Evolutionary conservation across 192 early-diverging fungal species (phyloP), one percentile per base, ranked within the genome.

Genomic region (Gaertneriomyces sp.): DNA sequence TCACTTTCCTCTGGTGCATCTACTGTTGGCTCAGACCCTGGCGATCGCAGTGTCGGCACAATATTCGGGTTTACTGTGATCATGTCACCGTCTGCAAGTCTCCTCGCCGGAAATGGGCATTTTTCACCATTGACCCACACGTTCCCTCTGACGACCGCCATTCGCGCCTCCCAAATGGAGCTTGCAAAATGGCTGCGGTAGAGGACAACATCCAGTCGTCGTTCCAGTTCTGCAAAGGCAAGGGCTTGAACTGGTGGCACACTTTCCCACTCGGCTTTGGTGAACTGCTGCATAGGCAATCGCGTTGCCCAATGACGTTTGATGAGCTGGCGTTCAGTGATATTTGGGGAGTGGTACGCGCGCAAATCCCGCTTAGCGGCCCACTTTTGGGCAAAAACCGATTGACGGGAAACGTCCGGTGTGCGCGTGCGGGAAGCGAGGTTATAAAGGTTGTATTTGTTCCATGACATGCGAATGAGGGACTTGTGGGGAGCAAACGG

Each of bases 401-500:
- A 75, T 40, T 62, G 42, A 9, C 76, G 69, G 25, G 64, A 61
- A 19, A 82, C 55, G 53, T 88, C 79, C 33, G 74, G 77, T 44
- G 69, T 64, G 20, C 77, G 70, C 52, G 76, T 79, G 50, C 72
- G 70, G 47, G 87, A 84, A 16, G 75, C 73, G 53, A 95, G 82
- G 73, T 90, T 90, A 82, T 85, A 96, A 56, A 96, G 81, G 78
- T 95, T 96, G 79, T 87, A 85, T 69, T 88, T 88, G 82, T 94
- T 86, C 96, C 96, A 98, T 45, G 92, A 92, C 93, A 96, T 92
- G 63, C 93, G 89, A 54, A 94, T 81, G 53, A 96, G 85, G 58
- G 82, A 74, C 59, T 87, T 77, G 56, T 55, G 7, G 17, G 71
- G 70, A 53, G 50, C 47, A 64, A 73, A 79, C 8, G 72, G 76